These are phyloP conservation scores for Neopestalotiopsis clavispora DNA, from an alignment of 2,329 filamentous ascomycete genomes.

Conservation along the genomic window DNA sequence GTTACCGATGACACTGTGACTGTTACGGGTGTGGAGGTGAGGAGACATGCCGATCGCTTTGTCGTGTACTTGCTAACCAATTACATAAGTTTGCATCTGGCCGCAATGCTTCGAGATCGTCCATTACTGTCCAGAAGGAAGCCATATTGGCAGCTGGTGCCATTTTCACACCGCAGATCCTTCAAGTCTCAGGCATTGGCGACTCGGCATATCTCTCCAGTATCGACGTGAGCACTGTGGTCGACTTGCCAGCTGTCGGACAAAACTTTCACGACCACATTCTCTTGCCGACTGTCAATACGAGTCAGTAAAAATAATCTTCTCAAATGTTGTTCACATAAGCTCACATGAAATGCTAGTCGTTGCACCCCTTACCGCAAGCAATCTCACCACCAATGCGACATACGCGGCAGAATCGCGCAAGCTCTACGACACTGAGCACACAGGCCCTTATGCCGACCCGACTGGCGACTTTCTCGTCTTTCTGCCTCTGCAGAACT, in stretches of 20 bases:
- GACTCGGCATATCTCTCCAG: constrained; percentile 31
- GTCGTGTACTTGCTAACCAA: constrained; percentile 11
- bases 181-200: constrained; percentile 41
- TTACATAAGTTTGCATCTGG: constrained; percentile 30
- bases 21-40: constrained; percentile 44
- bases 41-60: constrained; percentile 4
- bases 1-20: constrained; percentile 20
- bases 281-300: constrained; percentile 1
- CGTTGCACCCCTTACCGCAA: constrained; percentile 5
- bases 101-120: constrained; percentile 23
- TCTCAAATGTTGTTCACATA: background rate
- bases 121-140: constrained; percentile 33
- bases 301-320: background rate
- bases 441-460: constrained; percentile 29
- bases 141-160: constrained; percentile 37
- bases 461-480: constrained; percentile 27
- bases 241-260: constrained; percentile 39
- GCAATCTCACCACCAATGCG: constrained; percentile 23
- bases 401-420: constrained; percentile 27
- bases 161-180: constrained; percentile 34
- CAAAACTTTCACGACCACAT: constrained; percentile 38
- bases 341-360: background rate
- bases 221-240: constrained; percentile 32
- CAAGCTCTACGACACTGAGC: constrained; percentile 27
- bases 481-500: constrained; percentile 12